Percentiles rank a stretch among this genome's conserved stretches.
Evolutionary conservation across 352 stramenopile species (phyloP).

Genomic region (Blastocystis sp.): DNA sequence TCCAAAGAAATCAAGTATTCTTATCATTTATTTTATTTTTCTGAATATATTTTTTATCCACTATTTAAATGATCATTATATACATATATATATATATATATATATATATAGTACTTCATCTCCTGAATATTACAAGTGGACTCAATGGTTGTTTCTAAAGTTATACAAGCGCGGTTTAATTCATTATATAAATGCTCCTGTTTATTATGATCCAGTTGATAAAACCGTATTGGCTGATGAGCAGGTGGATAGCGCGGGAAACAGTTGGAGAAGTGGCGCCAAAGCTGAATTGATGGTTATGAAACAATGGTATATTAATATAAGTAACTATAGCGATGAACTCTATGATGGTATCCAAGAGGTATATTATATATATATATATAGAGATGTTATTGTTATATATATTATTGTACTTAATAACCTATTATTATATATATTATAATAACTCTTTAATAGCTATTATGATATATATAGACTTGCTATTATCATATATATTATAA

Average conservation of each 20-base stretch:
- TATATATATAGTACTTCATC: conserved; percentile 18
- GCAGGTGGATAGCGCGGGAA: conserved; percentile 69
- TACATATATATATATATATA: too few relatives aligned
- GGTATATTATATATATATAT: too few relatives aligned
- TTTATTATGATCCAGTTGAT: conserved; percentile 96
- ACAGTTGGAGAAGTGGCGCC: conserved; percentile 78
- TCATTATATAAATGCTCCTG: conserved; percentile 75
- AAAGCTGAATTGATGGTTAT: too few relatives aligned
- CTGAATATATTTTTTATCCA: too few relatives aligned
- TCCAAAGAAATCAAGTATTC: conserved; percentile 80
- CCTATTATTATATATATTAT: too few relatives aligned
- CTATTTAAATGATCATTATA: neutral
- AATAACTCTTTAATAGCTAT: too few relatives aligned
- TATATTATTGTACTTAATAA: too few relatives aligned
- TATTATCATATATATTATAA: too few relatives aligned
- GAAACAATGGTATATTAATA: conserved; percentile 90
- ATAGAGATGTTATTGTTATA: too few relatives aligned
- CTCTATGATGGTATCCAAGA: conserved; percentile 48
- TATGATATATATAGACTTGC: too few relatives aligned
- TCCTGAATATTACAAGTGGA: conserved; percentile 57
- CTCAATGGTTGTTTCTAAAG: conserved; percentile 95
- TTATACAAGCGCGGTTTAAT: conserved; percentile 82
- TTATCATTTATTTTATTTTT: neutral
- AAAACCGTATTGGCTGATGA: conserved; percentile 97
- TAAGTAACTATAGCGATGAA: conserved; percentile 42